Percentiles rank a stretch among this genome's conserved stretches.
These are phyloP conservation scores for Mycosphaerelloides madeirae DNA, from an alignment of 2,329 filamentous ascomycete species.

Conservation along the genomic window DNA sequence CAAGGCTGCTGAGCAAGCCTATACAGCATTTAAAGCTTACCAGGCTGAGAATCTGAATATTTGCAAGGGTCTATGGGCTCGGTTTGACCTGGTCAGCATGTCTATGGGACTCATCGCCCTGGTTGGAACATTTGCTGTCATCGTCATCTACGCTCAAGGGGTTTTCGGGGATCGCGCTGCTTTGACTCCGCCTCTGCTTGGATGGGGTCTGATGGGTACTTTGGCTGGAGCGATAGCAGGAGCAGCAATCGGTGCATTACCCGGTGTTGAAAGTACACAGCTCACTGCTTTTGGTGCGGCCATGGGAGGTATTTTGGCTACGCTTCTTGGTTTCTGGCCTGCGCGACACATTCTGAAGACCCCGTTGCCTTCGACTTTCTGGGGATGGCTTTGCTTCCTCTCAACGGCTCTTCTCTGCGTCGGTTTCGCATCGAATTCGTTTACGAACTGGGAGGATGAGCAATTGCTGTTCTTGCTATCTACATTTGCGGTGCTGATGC, in stretches of 20 bases:
- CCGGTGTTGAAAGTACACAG: constrained; percentile 38
- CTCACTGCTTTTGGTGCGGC: constrained; percentile 39
- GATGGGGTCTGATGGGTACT: constrained; percentile 47
- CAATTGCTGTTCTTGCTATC: constrained; percentile 87
- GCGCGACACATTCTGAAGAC: constrained; percentile 40
- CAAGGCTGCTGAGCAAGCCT: constrained; percentile 38
- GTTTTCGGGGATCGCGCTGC: constrained; percentile 51
- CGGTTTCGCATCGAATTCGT: constrained; percentile 95
- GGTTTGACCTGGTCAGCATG: constrained; percentile 87
- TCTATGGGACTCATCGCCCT: constrained; percentile 69
- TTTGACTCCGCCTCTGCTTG: constrained; percentile 50
- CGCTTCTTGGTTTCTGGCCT: constrained; percentile 39
- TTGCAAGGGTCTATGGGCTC: constrained; percentile 83
- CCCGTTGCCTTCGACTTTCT: constrained; percentile 68
- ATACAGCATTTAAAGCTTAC: constrained; percentile 63
- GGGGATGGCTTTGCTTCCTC: constrained; percentile 79
- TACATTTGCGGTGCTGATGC: constrained; percentile 75
- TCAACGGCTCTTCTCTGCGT: constrained; percentile 84
- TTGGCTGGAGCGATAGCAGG: constrained; percentile 34
- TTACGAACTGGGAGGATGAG: constrained; percentile 97
- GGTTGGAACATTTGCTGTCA: constrained; percentile 59
- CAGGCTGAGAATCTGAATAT: constrained; percentile 72
- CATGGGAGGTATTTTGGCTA: constrained; percentile 37
- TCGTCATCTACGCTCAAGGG: constrained; percentile 66
- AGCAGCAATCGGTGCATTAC: constrained; percentile 26